Conservation (phyloP, 2,329 filamentous ascomycete genomes). For the Dactylellina leptospora region DNA sequence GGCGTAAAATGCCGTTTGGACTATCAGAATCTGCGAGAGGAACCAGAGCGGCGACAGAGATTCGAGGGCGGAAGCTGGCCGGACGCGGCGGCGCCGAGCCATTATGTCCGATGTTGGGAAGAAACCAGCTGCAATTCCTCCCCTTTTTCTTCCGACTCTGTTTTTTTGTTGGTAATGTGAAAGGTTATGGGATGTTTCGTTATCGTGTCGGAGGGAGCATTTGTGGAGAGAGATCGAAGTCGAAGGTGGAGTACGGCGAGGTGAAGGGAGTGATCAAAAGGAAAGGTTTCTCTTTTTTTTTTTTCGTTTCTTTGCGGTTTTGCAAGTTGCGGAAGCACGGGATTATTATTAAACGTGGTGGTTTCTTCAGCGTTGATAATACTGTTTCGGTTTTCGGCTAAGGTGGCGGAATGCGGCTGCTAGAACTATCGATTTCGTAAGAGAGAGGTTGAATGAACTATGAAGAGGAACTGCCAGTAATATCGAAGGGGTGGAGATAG, state of each 20-base stretch:
- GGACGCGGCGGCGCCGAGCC: conserved; percentile 68
- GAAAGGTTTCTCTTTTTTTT: too few species aligned
- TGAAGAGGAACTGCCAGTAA: too few species aligned
- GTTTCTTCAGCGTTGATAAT: too few species aligned
- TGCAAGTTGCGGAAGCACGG: too few species aligned
- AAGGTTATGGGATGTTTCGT: neutral
- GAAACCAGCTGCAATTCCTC: neutral
- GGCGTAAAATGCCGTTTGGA: conserved; percentile 69
- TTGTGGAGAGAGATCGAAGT: neutral
- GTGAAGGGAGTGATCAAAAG: neutral
- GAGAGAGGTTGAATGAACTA: too few species aligned
- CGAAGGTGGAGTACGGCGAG: neutral
- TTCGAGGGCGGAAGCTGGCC: conserved; percentile 67
- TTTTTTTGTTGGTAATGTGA: neutral
- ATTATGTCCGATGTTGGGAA: conserved; percentile 59
- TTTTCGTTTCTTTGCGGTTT: too few species aligned
- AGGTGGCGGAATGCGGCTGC: neutral
- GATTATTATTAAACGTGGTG: neutral
- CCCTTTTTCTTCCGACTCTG: neutral
- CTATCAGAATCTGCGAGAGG: conserved; percentile 68
- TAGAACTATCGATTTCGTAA: too few species aligned
- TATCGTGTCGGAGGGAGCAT: too few species aligned
- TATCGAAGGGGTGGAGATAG: too few species aligned
- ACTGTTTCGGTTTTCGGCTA: neutral
- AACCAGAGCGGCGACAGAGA: conserved; percentile 71